A percentile compares a stretch with the other conserved stretches of the same genome.
Evolutionary conservation across 148 eudicot species (phyloP).

Genomic region (Rhododendron simsii): DNA sequence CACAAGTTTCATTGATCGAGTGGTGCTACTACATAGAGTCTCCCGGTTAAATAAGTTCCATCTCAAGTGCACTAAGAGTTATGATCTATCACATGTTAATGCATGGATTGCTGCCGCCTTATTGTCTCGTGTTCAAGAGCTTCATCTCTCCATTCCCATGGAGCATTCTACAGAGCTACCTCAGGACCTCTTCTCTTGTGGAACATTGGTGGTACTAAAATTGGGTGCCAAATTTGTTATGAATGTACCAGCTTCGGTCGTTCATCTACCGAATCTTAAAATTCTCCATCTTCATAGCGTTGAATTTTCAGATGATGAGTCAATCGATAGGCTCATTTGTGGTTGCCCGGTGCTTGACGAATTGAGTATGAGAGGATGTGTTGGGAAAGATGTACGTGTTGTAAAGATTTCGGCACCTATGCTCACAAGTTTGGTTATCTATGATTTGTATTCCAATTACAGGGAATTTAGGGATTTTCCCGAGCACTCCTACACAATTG

Average conservation of each 20-base stretch:
- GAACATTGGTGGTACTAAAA: conserved; percentile 10
- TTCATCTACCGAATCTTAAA: conserved; percentile 13
- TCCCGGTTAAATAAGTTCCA: background rate
- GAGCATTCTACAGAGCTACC: background rate
- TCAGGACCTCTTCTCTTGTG: background rate
- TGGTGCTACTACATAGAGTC: background rate
- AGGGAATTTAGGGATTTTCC: too few relatives aligned
- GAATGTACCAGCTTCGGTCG: background rate
- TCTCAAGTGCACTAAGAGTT: background rate
- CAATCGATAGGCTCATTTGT: conserved; percentile 8
- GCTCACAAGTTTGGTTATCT: conserved; percentile 5
- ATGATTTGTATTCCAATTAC: too few relatives aligned
- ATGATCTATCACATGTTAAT: background rate
- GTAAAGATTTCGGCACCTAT: background rate
- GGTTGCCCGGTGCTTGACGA: conserved; percentile 23
- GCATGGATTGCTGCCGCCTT: conserved; percentile 1
- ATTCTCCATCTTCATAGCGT: background rate
- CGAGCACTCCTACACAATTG: background rate
- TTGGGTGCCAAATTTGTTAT: background rate
- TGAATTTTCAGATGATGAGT: background rate
- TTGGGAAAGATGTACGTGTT: background rate
- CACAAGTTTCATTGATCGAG: background rate
- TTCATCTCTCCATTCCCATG: conserved; percentile 1
- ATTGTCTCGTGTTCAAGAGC: background rate
- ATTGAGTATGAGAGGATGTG: background rate